Conservation (phyloP, 169 alveolate genomes). For the Besnoitia besnoiti region DNA sequence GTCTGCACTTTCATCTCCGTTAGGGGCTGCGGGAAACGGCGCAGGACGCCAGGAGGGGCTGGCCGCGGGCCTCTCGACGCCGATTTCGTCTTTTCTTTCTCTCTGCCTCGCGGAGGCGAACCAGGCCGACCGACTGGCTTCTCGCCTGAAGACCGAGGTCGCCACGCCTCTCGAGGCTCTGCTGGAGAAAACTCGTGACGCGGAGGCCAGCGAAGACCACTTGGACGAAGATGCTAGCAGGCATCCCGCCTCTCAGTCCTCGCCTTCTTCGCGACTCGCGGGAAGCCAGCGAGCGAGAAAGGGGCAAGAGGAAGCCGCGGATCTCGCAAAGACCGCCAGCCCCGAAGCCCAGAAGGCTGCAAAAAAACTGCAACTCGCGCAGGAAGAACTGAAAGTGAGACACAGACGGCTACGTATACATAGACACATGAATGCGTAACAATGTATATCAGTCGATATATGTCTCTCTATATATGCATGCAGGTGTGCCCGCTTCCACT, state of each 20-base stretch:
- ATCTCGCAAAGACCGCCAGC: not conserved
- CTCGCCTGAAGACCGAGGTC: conserved; percentile 30
- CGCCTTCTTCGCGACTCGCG: not conserved
- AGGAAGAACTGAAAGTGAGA: conserved; percentile 64
- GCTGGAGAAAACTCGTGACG: not conserved
- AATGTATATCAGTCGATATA: not conserved
- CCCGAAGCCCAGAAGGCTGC: conserved; percentile 67
- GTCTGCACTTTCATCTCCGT: not conserved
- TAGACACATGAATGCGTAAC: not conserved
- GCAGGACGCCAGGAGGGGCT: not conserved
- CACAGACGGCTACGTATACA: not conserved
- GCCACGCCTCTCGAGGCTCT: conserved; percentile 57
- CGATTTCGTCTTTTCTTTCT: not conserved
- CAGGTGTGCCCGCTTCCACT: not conserved
- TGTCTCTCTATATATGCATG: not conserved
- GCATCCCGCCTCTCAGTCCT: not conserved
- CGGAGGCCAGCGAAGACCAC: not conserved
- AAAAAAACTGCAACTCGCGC: conserved; percentile 63
- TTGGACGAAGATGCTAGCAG: not conserved
- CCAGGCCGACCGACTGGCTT: conserved; percentile 60
- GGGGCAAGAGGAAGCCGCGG: not conserved
- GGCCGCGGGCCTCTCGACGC: not conserved
- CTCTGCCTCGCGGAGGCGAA: not conserved
- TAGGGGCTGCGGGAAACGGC: not conserved
- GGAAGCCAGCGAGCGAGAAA: no score